Evolutionary conservation across 2,329 filamentous ascomycete species (phyloP), one percentile per base, ranked within the genome.

Genomic region (Cercospora sesami): DNA sequence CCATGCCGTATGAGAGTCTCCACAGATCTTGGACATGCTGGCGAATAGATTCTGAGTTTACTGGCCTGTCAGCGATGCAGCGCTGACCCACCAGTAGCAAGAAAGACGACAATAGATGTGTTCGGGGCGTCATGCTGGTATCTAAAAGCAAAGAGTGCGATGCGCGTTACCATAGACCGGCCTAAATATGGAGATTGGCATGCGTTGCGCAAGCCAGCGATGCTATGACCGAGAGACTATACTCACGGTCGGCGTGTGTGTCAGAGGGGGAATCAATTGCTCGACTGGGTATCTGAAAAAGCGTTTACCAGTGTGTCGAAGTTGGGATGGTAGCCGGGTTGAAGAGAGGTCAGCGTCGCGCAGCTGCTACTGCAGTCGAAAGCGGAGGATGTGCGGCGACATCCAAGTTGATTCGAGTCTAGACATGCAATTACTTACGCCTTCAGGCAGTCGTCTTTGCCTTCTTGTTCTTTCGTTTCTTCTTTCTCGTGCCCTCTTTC

Each of bases 401-500:
- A 58, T 30, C 26, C 53, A 9, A 12, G 55, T 59, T 18, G 28
- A 59, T 36, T 36, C 26, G 30, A 36, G 55, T 31, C 28, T 36
- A 57, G 23, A 33, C 18, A 21, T 9, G 31, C 14, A n/a, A 36
- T 30, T 59, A 59, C 28, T 36, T 59, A 18, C 55, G 55, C 28
- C 10, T 59, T 59, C 30, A 59, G 21, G 45, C 65, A 53, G 60
- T 60, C n/a, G 28, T 18, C 23, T 60, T 55, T 5, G 63, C 57
- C 58, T 65, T 68, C 63, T 68, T 68, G 23, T 60, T 66, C n/a
- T 51, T 68, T 53, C 67, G 59, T 12, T 63, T 68, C 71, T 77
- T 79, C 72, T 78, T 81, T 69, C 78, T 79, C 75, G 79, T 80
- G 30, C 73, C 75, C 12, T 81, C 80, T 26, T 79, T 78, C n/a